A percentile compares a stretch with the other conserved stretches of the same genome.
These are phyloP conservation scores for Cladosporium cucumerinum DNA, from an alignment of 2,329 filamentous ascomycete genomes.

Conservation along the genomic window DNA sequence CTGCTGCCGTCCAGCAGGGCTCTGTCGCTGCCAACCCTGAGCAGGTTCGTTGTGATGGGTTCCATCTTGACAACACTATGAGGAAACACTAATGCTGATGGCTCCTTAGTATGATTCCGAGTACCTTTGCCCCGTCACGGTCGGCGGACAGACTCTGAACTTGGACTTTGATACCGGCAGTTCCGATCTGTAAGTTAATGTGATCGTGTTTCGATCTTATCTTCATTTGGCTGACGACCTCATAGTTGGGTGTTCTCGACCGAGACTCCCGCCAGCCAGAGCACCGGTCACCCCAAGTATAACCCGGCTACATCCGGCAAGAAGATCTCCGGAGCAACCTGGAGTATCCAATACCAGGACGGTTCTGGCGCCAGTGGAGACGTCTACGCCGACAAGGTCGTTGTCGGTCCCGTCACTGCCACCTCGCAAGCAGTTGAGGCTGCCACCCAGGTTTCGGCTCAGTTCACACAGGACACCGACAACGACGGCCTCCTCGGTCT, in stretches of 20 bases:
- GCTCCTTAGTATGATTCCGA: slow-evolving; percentile 33
- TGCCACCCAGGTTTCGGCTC: slow-evolving; percentile 55
- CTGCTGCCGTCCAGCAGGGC: slow-evolving; percentile 37
- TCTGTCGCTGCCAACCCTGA: slow-evolving; percentile 40
- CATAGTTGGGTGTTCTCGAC: slow-evolving; percentile 64
- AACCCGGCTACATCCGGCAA: slow-evolving; percentile 46
- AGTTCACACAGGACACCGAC: slow-evolving; percentile 50
- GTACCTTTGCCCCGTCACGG: slow-evolving; percentile 53
- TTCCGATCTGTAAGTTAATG: slow-evolving; percentile 58
- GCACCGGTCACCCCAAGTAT: slow-evolving; percentile 58
- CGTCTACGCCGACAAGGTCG: slow-evolving; percentile 64
- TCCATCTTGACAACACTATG: not conserved
- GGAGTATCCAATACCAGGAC: slow-evolving; percentile 64
- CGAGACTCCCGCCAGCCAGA: slow-evolving; percentile 50
- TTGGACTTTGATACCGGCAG: slow-evolving; percentile 71
- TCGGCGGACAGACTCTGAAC: slow-evolving; percentile 62
- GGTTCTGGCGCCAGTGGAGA: slow-evolving; percentile 60
- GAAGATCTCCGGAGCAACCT: slow-evolving; percentile 49
- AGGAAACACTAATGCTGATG: not conserved
- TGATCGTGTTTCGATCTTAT: not conserved
- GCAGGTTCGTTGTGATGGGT: slow-evolving; percentile 11
- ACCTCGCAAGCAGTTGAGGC: slow-evolving; percentile 63
- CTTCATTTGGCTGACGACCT: not conserved
- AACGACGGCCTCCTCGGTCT: slow-evolving; percentile 61
- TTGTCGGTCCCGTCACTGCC: slow-evolving; percentile 58